These are phyloP conservation scores for Wickerhamiella brachini DNA, from an alignment of 805 yeast genomes.

Conservation along the genomic window DNA sequence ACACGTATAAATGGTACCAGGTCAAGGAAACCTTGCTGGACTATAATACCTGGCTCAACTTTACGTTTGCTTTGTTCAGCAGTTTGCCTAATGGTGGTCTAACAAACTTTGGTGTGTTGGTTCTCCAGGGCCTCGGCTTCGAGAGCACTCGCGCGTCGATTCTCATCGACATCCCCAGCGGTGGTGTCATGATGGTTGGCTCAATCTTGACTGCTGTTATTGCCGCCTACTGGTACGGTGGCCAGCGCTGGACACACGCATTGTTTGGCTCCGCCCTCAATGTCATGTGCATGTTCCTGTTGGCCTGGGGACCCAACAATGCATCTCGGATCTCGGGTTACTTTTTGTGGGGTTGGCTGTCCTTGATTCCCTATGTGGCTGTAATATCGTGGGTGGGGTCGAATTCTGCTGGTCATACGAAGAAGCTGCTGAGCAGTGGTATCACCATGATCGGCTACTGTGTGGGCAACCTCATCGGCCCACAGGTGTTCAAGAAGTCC, in stretches of 20 bases:
- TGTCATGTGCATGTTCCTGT: constrained; percentile 8
- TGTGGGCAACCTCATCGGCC: constrained; percentile 43
- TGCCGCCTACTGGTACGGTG: constrained; percentile 2
- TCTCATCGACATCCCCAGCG: constrained; percentile 31
- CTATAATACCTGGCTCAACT: constrained; percentile 35
- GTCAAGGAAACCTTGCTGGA: constrained; percentile 39
- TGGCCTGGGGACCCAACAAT: constrained; percentile 16
- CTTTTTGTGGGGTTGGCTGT: constrained; percentile 7
- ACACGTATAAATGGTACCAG: constrained; percentile 40
- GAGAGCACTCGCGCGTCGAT: constrained; percentile 22
- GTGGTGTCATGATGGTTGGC: constrained; percentile 29
- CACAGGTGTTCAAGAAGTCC: constrained; percentile 43
- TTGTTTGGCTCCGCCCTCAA: constrained; percentile 4
- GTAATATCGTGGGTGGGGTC: constrained; percentile 25
- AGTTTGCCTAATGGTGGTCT: constrained; percentile 44
- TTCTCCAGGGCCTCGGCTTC: constrained; percentile 33
- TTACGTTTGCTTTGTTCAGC: constrained; percentile 29
- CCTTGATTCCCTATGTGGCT: constrained; percentile 8
- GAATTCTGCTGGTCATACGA: constrained; percentile 45
- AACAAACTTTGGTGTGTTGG: constrained; percentile 34
- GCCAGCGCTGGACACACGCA: constrained; percentile 8
- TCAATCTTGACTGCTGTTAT: constrained; percentile 6
- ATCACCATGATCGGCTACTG: constrained; percentile 36
- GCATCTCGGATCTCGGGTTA: constrained; percentile 11
- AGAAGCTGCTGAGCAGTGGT: constrained; percentile 36